Evolutionary conservation across 768 basidiomycete species (phyloP).

Genomic region (Podaxis sp.): DNA sequence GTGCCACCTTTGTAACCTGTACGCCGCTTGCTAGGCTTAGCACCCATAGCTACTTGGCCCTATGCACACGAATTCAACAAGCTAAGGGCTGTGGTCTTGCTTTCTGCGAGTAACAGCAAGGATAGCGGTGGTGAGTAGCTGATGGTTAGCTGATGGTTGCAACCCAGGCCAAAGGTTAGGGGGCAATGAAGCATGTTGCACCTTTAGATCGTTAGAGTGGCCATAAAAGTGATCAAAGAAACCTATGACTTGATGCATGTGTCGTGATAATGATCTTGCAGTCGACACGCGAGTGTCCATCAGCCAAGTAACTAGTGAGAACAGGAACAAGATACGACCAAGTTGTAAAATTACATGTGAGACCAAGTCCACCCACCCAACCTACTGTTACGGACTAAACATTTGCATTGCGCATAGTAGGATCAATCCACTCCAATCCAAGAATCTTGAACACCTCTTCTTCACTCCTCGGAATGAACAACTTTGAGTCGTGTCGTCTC

Average conservation of each 20-base stretch:
- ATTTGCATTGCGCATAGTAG: conserved; percentile 70
- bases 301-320: too few relatives aligned
- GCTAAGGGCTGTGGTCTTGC: too few relatives aligned
- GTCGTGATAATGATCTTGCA: not conserved
- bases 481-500: conserved; percentile 58
- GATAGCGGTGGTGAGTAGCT: too few relatives aligned
- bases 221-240: too few relatives aligned
- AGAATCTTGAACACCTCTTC: conserved; percentile 69
- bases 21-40: not conserved
- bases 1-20: not conserved
- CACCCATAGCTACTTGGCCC: not conserved
- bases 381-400: conserved; percentile 25
- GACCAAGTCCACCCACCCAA: not conserved
- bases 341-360: too few relatives aligned
- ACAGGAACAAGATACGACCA: too few relatives aligned
- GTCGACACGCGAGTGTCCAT: too few relatives aligned
- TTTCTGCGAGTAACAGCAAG: too few relatives aligned
- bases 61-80: not conserved
- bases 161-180: too few relatives aligned
- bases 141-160: too few relatives aligned
- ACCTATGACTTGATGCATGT: not conserved
- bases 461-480: conserved; percentile 59
- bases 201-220: too few relatives aligned
- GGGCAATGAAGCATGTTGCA: too few relatives aligned
- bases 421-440: conserved; percentile 67